Evolutionary conservation across 306 rosid genomes (phyloP), one percentile per base, ranked within the genome.

Genomic region (Mimosa pudica): DNA sequence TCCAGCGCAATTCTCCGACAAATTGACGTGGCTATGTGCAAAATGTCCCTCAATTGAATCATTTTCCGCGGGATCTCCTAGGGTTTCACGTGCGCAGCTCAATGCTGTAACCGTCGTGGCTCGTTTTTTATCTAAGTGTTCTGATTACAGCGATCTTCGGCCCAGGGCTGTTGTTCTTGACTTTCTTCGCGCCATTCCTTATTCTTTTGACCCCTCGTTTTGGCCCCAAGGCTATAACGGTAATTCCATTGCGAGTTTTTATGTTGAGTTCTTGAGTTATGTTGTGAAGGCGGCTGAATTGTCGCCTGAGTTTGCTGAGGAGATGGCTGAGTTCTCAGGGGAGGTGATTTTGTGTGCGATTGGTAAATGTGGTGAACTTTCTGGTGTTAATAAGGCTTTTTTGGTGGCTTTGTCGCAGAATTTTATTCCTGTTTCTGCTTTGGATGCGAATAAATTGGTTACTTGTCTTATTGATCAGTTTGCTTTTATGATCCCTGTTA

Each of bases 81-180:
- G 97, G 88, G 90, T 92, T 86, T 88, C 98, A 49, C 92, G 90
- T 17, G 82, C 95, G 35, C 98, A 95, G 84, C 97, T 95, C 90
- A 92, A 95, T 90, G 98, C 98, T 79, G 86, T 95, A 47, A 88
- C 88, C 70, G 98, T 93, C 75, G 92, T 95, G 51, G 91, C 96
- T 6, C 89, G 97, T 17, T 89, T 95, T 76, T 69, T 95, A 62
- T 95, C 98, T 60, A 89, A 89, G 45, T 95, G 94, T 73, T 76
- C 92, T 38, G 88, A 86, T 77, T 79, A 83, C 68, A 4, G 87
- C 82, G 98, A 93, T 89, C 90, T 86, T 70, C 94, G 97, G 7
- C 94, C 98, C 24, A 91, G 86, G 77, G 86, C 89, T 24, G 83
- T 91, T 61, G 89, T 85, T 32, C 33, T 92, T 14, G 98, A 90